Evolutionary conservation across 257 asterid species (phyloP).

Genomic region (Penstemon davidsonii): DNA sequence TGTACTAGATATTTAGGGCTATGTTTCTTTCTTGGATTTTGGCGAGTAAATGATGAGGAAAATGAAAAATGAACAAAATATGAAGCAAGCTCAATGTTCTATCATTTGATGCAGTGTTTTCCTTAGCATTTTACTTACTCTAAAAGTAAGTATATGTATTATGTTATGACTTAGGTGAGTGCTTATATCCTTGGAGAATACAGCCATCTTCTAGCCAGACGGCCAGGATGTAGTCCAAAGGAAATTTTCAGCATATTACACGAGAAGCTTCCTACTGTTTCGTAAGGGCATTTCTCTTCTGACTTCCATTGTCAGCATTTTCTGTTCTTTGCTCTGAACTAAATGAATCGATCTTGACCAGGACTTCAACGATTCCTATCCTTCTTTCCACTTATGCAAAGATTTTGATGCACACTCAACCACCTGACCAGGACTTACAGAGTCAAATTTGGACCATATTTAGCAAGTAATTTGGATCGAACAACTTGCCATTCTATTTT

Average conservation of each 20-base stretch:
- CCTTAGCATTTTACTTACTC: not conserved
- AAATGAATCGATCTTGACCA: slow-evolving; percentile 38
- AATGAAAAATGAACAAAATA: no score
- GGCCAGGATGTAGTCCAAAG: slow-evolving; percentile 89
- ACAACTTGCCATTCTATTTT: slow-evolving; percentile 3
- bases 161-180: slow-evolving; percentile 60
- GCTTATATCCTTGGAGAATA: slow-evolving; percentile 96
- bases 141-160: slow-evolving; percentile 1
- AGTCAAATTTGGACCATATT: slow-evolving; percentile 80
- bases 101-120: no score
- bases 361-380: slow-evolving; percentile 85
- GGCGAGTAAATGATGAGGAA: no score
- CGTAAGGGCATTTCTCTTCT: slow-evolving; percentile 56
- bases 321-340: slow-evolving; percentile 26
- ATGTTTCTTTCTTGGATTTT: no score
- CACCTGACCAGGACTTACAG: slow-evolving; percentile 80
- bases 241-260: slow-evolving; percentile 79
- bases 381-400: slow-evolving; percentile 91
- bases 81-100: no score
- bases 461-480: slow-evolving; percentile 53
- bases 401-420: slow-evolving; percentile 91
- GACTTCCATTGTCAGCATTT: slow-evolving; percentile 25
- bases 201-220: slow-evolving; percentile 86
- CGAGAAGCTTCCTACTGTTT: slow-evolving; percentile 92
- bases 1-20: not conserved